These are phyloP conservation scores for Pythium graminicola DNA, from an alignment of 352 stramenopile genomes.

Conservation along the genomic window DNA sequence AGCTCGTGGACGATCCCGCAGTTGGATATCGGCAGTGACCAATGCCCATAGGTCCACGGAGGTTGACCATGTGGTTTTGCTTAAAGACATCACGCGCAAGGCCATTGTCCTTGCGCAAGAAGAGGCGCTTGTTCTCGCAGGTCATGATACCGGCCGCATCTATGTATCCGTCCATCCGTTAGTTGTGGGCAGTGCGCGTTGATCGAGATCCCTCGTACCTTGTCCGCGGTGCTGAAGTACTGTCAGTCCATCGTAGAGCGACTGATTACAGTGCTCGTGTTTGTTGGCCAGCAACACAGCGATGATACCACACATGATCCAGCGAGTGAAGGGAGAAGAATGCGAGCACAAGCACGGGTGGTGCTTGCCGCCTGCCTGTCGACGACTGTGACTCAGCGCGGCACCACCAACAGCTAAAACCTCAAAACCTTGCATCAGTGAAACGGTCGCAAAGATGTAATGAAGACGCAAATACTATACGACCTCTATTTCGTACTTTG, in stretches of 20 bases:
- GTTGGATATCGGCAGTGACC: slow-evolving; percentile 98
- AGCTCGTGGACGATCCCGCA: slow-evolving; percentile 86
- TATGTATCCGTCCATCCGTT: too few relatives aligned
- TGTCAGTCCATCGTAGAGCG: slow-evolving; percentile 95
- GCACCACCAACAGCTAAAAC: slow-evolving; percentile 20
- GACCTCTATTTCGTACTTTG: slow-evolving; percentile 5
- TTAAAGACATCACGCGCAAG: slow-evolving; percentile 98
- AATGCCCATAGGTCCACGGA: slow-evolving; percentile 95
- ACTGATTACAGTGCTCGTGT: slow-evolving; percentile 91
- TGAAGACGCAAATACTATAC: too few relatives aligned
- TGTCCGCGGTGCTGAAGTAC: slow-evolving; percentile 98
- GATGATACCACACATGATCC: slow-evolving; percentile 97
- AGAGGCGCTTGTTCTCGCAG: slow-evolving; percentile 87
- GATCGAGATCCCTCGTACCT: too few relatives aligned
- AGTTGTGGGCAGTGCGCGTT: background rate
- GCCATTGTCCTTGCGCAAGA: slow-evolving; percentile 98
- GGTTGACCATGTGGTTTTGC: slow-evolving; percentile 95
- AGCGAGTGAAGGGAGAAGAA: background rate
- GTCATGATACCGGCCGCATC: slow-evolving; percentile 96
- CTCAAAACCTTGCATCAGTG: background rate
- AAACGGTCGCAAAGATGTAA: too few relatives aligned
- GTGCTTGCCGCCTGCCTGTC: slow-evolving; percentile 14
- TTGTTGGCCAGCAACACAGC: slow-evolving; percentile 94
- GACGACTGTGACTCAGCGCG: slow-evolving; percentile 19
- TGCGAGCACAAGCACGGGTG: background rate